Percentiles rank a stretch among this genome's conserved stretches.
Evolutionary conservation across 352 stramenopile species (phyloP).

Genomic region (Pythium oligandrum): DNA sequence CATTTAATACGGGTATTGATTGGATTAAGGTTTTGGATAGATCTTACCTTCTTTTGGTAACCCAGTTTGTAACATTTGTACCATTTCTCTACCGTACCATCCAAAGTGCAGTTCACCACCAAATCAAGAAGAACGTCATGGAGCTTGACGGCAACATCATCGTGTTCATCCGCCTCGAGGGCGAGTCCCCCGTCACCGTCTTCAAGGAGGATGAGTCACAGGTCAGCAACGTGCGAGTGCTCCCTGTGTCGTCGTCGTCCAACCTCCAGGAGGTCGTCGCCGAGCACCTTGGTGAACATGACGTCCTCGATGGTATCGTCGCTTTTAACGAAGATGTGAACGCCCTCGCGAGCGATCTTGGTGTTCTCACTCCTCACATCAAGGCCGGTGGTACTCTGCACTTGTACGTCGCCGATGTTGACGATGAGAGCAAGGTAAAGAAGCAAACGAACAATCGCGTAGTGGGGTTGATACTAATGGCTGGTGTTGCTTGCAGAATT

Average conservation of each 20-base stretch:
- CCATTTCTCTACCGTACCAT: too few relatives aligned
- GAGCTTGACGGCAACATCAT: constrained; percentile 43
- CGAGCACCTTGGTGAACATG: constrained; percentile 21
- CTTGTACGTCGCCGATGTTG: constrained; percentile 43
- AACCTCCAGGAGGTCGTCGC: constrained; percentile 38
- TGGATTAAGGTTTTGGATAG: too few relatives aligned
- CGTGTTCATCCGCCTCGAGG: constrained; percentile 50
- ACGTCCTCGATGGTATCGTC: constrained; percentile 48
- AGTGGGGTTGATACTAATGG: too few relatives aligned
- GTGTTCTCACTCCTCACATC: constrained; percentile 38
- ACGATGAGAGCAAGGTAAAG: constrained; percentile 54
- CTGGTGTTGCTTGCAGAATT: constrained; percentile 26
- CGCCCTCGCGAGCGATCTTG: constrained; percentile 35
- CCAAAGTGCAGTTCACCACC: too few relatives aligned
- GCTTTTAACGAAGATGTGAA: constrained; percentile 49
- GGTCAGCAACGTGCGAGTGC: constrained; percentile 39
- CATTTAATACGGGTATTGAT: too few relatives aligned
- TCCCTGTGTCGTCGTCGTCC: constrained; percentile 31
- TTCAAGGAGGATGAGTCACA: constrained; percentile 38
- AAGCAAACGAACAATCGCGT: too few relatives aligned
- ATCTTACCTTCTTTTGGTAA: too few relatives aligned
- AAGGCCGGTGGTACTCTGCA: constrained; percentile 51
- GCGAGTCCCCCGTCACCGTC: constrained; percentile 30
- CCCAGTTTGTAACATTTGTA: too few relatives aligned
- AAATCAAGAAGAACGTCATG: constrained; percentile 11